Percentiles rank a stretch among this genome's conserved stretches.
These are phyloP conservation scores for Solanum chilense DNA, from an alignment of 257 asterid species.

Conservation along the genomic window DNA sequence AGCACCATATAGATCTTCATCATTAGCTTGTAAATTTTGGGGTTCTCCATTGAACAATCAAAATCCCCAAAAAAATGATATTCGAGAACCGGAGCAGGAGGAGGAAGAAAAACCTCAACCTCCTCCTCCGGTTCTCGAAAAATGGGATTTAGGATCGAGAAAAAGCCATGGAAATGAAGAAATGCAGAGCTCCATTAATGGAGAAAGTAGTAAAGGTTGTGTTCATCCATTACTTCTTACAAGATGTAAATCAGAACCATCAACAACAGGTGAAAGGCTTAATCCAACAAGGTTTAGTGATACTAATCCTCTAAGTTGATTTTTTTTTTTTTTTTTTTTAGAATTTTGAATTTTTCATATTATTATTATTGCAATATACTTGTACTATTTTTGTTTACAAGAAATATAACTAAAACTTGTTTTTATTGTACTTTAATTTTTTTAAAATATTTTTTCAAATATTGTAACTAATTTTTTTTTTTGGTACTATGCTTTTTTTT, in stretches of 20 bases:
- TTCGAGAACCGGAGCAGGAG: slow-evolving; percentile 1
- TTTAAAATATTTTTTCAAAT: neutral
- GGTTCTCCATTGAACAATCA: slow-evolving; percentile 33
- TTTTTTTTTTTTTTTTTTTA: neutral
- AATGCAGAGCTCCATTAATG: neutral
- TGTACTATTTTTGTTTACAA: neutral
- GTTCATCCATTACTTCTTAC: slow-evolving; percentile 60
- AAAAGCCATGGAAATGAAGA: slow-evolving; percentile 9
- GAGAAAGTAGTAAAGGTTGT: neutral
- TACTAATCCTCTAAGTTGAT: slow-evolving; percentile 1
- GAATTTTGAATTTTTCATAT: too few species aligned
- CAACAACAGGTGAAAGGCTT: slow-evolving; percentile 62
- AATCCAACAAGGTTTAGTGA: slow-evolving; percentile 34
- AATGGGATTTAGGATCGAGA: slow-evolving; percentile 12
- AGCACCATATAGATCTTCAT: slow-evolving; percentile 92
- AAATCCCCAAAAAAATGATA: neutral
- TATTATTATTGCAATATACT: neutral
- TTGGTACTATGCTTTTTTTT: neutral
- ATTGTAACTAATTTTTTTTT: neutral
- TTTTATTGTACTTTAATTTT: neutral
- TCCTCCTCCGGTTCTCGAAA: neutral
- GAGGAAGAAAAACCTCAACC: neutral
- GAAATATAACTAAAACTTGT: neutral
- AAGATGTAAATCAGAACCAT: slow-evolving; percentile 87
- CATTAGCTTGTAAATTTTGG: slow-evolving; percentile 65